phyloP scores from a whole-genome alignment of 768 basidiomycete genomes.

The Porpolomopsis calyptriformis region DNA sequence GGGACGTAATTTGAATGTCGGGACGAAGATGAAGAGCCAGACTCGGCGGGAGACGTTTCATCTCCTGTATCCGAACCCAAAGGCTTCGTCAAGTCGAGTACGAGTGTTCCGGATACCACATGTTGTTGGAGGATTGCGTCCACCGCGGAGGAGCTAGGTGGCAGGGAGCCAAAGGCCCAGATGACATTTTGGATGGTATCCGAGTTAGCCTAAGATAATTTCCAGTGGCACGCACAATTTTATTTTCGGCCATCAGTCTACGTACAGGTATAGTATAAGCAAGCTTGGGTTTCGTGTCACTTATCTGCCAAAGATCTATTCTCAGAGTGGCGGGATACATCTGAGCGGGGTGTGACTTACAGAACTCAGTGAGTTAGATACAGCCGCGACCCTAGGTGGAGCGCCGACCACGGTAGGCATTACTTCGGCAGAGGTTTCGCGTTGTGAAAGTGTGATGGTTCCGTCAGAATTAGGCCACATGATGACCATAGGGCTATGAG shows the following conservation, averaged over 20 bases:
- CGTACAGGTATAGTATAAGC: constrained; percentile 43
- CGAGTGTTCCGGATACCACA: constrained; percentile 28
- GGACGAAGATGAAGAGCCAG: constrained; percentile 8
- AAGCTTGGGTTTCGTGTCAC: constrained; percentile 33
- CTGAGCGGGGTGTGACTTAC: constrained; percentile 19
- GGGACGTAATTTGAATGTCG: constrained; percentile 19
- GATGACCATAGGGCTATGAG: constrained; percentile 55
- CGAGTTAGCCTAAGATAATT: constrained; percentile 28
- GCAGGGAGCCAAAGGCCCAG: constrained; percentile 43
- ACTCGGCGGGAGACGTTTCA: constrained; percentile 12
- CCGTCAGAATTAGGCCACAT: constrained; percentile 61
- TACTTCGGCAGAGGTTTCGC: constrained; percentile 37
- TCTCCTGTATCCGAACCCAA: constrained; percentile 16
- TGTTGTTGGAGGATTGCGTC: constrained; percentile 42
- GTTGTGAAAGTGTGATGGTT: constrained; percentile 54
- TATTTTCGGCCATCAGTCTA: too few species aligned
- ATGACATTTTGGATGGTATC: constrained; percentile 38
- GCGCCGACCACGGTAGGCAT: constrained; percentile 46
- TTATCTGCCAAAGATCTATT: constrained; percentile 21
- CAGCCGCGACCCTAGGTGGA: constrained; percentile 42
- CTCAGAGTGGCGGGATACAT: constrained; percentile 2
- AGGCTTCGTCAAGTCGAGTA: constrained; percentile 39
- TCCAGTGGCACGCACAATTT: not conserved
- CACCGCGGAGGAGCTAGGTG: constrained; percentile 35
- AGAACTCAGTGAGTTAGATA: constrained; percentile 26